phyloP scores from a whole-genome alignment of 768 basidiomycete genomes.

The Termitomyces sp. region DNA sequence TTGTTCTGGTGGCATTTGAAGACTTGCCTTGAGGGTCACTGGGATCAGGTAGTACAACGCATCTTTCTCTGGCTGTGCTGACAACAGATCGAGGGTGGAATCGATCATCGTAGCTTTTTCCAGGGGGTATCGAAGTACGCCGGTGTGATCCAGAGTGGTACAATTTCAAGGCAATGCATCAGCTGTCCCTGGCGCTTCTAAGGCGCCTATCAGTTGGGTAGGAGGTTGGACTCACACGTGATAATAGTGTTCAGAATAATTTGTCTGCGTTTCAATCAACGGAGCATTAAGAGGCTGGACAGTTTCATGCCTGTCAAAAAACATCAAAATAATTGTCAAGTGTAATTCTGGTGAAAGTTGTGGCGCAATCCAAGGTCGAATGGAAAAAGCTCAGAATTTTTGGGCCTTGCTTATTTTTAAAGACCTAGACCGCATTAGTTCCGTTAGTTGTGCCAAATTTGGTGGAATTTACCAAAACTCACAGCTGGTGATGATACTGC shows the following conservation, averaged over 20 bases:
- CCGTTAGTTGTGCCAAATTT: no score
- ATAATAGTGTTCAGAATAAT: not conserved
- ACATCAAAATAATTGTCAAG: not conserved
- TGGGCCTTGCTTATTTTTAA: not conserved
- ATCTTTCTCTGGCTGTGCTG: slow-evolving; percentile 6
- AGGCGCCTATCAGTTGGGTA: slow-evolving; percentile 1
- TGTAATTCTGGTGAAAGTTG: not conserved
- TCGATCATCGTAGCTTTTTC: not conserved
- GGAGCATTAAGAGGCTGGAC: not conserved
- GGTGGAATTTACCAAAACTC: no score
- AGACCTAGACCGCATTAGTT: not conserved
- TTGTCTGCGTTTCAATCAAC: not conserved
- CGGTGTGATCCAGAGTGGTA: not conserved
- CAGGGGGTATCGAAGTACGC: not conserved
- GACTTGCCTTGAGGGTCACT: slow-evolving; percentile 12
- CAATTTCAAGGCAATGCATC: not conserved
- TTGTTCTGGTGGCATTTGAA: not conserved
- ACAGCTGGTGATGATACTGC: no score
- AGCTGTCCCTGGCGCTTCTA: not conserved
- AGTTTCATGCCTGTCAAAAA: not conserved
- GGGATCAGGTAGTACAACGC: slow-evolving; percentile 10
- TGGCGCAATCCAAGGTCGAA: not conserved
- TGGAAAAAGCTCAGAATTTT: not conserved
- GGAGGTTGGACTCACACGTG: not conserved
- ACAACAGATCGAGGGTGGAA: not conserved